Percentiles rank a stretch among this genome's conserved stretches.
phyloP scores from a whole-genome alignment of 768 basidiomycete genomes.

The Collybiopsis luxurians region DNA sequence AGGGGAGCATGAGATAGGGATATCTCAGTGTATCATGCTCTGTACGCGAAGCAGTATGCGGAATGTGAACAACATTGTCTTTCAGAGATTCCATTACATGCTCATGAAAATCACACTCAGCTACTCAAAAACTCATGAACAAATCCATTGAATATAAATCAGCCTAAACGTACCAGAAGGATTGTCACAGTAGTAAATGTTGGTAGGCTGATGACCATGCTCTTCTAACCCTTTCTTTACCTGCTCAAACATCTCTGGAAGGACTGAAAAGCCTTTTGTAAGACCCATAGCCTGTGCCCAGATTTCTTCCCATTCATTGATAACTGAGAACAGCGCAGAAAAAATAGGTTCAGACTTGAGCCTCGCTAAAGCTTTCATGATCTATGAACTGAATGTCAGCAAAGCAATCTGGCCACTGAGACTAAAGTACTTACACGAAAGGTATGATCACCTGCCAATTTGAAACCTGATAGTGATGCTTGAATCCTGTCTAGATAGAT shows the following conservation, averaged over 20 bases:
- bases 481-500: conserved; percentile 7
- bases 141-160: background rate
- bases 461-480: conserved; percentile 3
- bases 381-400: background rate
- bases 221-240: background rate
- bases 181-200: background rate
- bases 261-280: conserved; percentile 1
- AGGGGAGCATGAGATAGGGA: background rate
- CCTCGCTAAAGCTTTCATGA: background rate
- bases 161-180: background rate
- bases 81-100: conserved; percentile 6
- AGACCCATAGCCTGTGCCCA: background rate
- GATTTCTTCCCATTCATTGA: conserved; percentile 3
- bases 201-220: background rate
- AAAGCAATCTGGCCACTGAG: background rate
- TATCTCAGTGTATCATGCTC: background rate
- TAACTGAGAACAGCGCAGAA: background rate
- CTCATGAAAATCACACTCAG: conserved; percentile 15
- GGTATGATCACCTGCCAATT: conserved; percentile 6
- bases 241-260: background rate
- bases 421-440: background rate
- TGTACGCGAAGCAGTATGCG: no score
- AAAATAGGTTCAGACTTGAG: background rate
- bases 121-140: background rate
- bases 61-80: conserved; percentile 10